Percentiles rank a stretch among this genome's conserved stretches.
Conservation (phyloP, 768 basidiomycete species). For the Amanita molliuscula region DNA sequence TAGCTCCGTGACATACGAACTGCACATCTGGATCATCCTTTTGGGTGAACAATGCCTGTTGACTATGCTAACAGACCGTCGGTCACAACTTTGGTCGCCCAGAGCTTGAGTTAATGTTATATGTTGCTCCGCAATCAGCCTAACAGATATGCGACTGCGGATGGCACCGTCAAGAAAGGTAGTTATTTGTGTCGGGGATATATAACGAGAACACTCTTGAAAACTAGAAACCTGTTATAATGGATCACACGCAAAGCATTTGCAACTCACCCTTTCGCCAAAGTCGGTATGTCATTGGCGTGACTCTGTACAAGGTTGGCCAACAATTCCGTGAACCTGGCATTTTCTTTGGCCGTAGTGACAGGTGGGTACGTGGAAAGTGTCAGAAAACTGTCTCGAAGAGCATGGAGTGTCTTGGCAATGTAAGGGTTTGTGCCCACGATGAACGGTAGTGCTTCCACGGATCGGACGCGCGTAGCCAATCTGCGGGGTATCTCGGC, state of each 20-base stretch:
- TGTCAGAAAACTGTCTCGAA: constrained; percentile 59
- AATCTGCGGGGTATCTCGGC: constrained; percentile 72
- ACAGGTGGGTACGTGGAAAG: constrained; percentile 61
- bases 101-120: constrained; percentile 72
- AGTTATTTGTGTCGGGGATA: constrained; percentile 71
- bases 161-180: constrained; percentile 78
- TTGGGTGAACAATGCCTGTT: constrained; percentile 63
- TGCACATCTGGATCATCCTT: constrained; percentile 69
- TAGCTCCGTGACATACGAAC: constrained; percentile 73
- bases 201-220: constrained; percentile 77
- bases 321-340: constrained; percentile 55
- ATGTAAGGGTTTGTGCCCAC: constrained; percentile 86
- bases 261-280: constrained; percentile 70
- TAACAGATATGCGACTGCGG: constrained; percentile 77
- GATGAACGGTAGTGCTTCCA: constrained; percentile 76
- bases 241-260: constrained; percentile 4
- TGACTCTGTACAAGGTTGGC: constrained; percentile 65
- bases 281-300: constrained; percentile 80
- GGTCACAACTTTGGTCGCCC: constrained; percentile 23
- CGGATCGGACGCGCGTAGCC: constrained; percentile 60
- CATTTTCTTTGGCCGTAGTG: constrained; percentile 59
- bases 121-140: constrained; percentile 87
- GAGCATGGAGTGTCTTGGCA: constrained; percentile 56
- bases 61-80: constrained; percentile 59
- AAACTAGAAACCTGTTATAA: constrained; percentile 36